phyloP scores from a whole-genome alignment of 129 eudicot species.

The Erigeron canadensis region DNA sequence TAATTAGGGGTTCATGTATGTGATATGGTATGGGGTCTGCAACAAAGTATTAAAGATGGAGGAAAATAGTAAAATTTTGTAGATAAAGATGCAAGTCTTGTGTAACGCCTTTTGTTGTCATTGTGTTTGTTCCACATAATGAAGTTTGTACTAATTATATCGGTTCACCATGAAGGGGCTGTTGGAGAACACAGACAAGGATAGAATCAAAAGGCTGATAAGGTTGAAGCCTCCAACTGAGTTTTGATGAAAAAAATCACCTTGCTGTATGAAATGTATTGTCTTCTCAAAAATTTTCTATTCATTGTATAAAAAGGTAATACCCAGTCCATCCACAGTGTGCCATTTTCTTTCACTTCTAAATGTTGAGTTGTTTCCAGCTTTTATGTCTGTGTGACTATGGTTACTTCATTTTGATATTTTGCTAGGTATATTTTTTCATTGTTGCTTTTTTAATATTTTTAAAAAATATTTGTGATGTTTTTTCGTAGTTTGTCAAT shows the following conservation, averaged over 20 bases:
- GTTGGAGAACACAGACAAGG: constrained; percentile 95
- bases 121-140: neutral
- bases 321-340: constrained; percentile 2
- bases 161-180: constrained; percentile 49
- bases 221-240: constrained; percentile 93
- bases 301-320: constrained; percentile 6
- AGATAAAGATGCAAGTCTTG: neutral
- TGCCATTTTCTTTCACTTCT: constrained; percentile 7
- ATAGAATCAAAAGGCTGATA: constrained; percentile 83
- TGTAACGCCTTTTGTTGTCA: neutral
- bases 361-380: constrained; percentile 8
- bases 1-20: neutral
- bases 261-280: neutral
- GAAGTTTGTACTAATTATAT: neutral
- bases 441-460: neutral
- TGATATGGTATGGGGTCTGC: neutral
- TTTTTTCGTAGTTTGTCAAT: neutral
- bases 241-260: constrained; percentile 41
- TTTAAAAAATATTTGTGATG: too few species aligned
- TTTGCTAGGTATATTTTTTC: neutral
- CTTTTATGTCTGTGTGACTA: neutral
- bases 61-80: neutral
- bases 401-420: constrained; percentile 1
- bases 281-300: neutral
- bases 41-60: neutral